Evolutionary conservation across 495 filamentous ascomycete genomes (phyloP).

Genomic region (Aspergillus egyptiacus): DNA sequence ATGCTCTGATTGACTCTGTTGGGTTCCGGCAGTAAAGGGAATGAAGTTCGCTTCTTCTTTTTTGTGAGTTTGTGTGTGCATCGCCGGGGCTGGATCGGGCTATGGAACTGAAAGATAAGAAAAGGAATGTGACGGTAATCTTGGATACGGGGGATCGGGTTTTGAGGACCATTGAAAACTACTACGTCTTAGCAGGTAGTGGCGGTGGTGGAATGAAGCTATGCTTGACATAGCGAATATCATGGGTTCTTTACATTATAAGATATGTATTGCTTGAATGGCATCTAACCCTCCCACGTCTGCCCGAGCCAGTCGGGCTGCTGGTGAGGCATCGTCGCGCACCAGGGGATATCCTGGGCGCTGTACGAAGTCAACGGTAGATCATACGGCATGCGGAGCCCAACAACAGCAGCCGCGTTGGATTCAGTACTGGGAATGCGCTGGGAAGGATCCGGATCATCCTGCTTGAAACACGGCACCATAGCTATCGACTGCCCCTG

Average conservation of each 20-base stretch:
- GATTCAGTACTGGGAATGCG: neutral
- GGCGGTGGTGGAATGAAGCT: neutral
- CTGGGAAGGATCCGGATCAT: conserved; percentile 36
- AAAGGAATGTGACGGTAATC: neutral
- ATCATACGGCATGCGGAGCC: conserved; percentile 78
- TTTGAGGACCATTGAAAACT: neutral
- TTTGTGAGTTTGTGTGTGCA: too few relatives aligned
- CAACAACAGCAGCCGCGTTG: conserved; percentile 38
- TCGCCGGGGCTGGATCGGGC: neutral
- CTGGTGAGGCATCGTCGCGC: conserved; percentile 53
- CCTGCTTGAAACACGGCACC: conserved; percentile 61
- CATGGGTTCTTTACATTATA: neutral
- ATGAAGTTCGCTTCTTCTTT: too few relatives aligned
- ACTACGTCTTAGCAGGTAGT: too few relatives aligned
- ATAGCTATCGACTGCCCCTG: conserved; percentile 42
- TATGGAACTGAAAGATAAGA: conserved; percentile 13
- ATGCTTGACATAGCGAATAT: neutral
- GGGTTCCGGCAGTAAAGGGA: conserved; percentile 28
- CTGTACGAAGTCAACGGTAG: conserved; percentile 65
- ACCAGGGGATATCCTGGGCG: conserved; percentile 67
- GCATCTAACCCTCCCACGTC: conserved; percentile 37
- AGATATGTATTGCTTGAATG: neutral
- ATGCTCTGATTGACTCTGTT: conserved; percentile 61
- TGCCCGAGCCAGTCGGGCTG: conserved; percentile 69
- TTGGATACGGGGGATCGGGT: conserved; percentile 9